Percentiles rank a stretch among this genome's conserved stretches.
phyloP scores from a whole-genome alignment of 768 basidiomycete genomes.

The Boletus subparvulus region DNA sequence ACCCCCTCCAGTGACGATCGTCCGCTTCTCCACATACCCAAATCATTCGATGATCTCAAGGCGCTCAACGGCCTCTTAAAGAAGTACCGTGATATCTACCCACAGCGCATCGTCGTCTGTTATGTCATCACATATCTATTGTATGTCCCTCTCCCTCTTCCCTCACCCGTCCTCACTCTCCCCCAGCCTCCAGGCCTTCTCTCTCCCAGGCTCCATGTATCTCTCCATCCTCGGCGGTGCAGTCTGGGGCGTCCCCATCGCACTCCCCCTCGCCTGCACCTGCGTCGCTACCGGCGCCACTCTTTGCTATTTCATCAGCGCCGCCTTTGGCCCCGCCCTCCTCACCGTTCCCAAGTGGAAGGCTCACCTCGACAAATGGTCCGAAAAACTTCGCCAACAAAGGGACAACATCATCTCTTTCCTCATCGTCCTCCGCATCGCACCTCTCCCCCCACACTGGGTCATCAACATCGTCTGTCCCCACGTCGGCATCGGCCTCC shows the following conservation, averaged over 20 bases:
- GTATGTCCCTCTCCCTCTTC: conserved; percentile 48
- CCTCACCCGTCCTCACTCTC: conserved; percentile 8
- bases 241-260: conserved; percentile 86
- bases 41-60: conserved; percentile 84
- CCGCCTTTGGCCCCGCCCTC: conserved; percentile 89
- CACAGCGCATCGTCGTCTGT: conserved; percentile 80
- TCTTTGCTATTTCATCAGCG: conserved; percentile 89
- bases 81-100: conserved; percentile 90
- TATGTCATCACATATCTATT: conserved; percentile 91
- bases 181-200: conserved; percentile 89
- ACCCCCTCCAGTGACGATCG: conserved; percentile 62
- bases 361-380: conserved; percentile 78
- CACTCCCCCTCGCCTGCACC: conserved; percentile 86
- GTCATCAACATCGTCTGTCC: conserved; percentile 91
- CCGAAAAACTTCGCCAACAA: conserved; percentile 71
- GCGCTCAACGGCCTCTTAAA: conserved; percentile 81
- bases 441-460: conserved; percentile 96
- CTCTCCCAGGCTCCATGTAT: conserved; percentile 96
- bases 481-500: conserved; percentile 82
- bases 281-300: conserved; percentile 91
- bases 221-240: conserved; percentile 95
- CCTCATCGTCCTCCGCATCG: conserved; percentile 91
- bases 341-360: conserved; percentile 86
- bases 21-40: conserved; percentile 75
- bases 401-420: conserved; percentile 87